Evolutionary conservation across 805 yeast species (phyloP).

Genomic region (Teunomyces gatunensis): DNA sequence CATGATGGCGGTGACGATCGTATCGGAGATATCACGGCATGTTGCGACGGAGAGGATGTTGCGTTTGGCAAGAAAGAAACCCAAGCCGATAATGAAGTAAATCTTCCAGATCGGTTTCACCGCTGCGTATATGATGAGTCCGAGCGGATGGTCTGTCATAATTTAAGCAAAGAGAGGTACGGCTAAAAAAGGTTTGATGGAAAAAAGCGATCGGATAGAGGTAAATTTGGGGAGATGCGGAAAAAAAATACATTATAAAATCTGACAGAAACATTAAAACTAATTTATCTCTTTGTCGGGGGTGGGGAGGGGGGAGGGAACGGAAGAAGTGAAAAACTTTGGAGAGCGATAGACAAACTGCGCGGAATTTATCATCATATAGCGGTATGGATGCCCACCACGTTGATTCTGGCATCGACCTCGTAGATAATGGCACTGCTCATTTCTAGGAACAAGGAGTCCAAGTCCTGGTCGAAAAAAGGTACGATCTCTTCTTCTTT

Average conservation of each 20-base stretch:
- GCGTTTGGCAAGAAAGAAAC: conserved; percentile 59
- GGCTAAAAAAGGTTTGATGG: neutral
- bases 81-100: conserved; percentile 66
- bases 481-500: conserved; percentile 6
- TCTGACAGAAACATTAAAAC: too few species aligned
- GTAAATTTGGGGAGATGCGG: too few species aligned
- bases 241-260: too few species aligned
- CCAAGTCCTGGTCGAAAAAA: conserved; percentile 12
- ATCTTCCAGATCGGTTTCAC: conserved; percentile 86
- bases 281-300: too few species aligned
- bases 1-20: conserved; percentile 64
- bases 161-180: neutral
- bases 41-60: conserved; percentile 66
- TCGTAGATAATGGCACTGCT: conserved; percentile 17
- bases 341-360: too few species aligned
- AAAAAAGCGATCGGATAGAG: too few species aligned
- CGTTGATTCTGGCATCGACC: conserved; percentile 25
- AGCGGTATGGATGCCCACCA: conserved; percentile 12
- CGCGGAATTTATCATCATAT: too few species aligned
- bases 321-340: too few species aligned
- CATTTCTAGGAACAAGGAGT: conserved; percentile 19
- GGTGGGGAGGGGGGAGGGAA: too few species aligned
- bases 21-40: conserved; percentile 65
- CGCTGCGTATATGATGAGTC: conserved; percentile 70
- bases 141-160: conserved; percentile 34